Percentiles rank a stretch among this genome's conserved stretches.
Evolutionary conservation across 2,329 filamentous ascomycete species (phyloP).

Genomic region (Ophiostoma pallidulum): DNA sequence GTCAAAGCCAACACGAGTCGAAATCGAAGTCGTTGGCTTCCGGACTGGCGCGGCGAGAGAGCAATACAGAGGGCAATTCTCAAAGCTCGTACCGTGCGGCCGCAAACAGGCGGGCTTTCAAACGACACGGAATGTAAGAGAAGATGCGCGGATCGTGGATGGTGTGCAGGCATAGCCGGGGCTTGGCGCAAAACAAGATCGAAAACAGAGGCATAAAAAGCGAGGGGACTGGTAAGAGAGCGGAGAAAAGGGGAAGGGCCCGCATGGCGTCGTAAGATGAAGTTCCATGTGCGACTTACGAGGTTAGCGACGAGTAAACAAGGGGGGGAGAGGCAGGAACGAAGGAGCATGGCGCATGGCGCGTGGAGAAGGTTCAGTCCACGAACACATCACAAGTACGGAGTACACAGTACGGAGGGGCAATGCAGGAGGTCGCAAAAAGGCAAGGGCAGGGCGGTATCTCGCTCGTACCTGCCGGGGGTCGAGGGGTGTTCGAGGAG

Average conservation of each 20-base stretch:
- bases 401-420: too few species aligned
- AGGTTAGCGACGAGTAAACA: not conserved
- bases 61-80: too few species aligned
- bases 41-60: not conserved
- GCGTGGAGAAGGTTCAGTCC: too few species aligned
- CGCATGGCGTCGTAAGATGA: not conserved
- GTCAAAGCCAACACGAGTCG: conserved; percentile 1
- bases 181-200: not conserved
- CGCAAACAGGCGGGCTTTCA: too few species aligned
- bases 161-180: conserved; percentile 6
- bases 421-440: not conserved
- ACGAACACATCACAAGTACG: not conserved
- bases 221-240: not conserved
- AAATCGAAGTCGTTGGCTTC: not conserved
- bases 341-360: not conserved
- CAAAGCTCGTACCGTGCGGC: too few species aligned
- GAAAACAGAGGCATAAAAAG: not conserved
- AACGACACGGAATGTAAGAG: too few species aligned
- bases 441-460: not conserved
- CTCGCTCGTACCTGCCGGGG: not conserved
- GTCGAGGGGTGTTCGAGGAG: not conserved
- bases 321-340: not conserved
- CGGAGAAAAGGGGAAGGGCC: not conserved
- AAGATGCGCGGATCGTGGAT: not conserved
- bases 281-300: too few species aligned